Conservation (phyloP, 331 rosid species). For the Phaseolus coccineus region DNA sequence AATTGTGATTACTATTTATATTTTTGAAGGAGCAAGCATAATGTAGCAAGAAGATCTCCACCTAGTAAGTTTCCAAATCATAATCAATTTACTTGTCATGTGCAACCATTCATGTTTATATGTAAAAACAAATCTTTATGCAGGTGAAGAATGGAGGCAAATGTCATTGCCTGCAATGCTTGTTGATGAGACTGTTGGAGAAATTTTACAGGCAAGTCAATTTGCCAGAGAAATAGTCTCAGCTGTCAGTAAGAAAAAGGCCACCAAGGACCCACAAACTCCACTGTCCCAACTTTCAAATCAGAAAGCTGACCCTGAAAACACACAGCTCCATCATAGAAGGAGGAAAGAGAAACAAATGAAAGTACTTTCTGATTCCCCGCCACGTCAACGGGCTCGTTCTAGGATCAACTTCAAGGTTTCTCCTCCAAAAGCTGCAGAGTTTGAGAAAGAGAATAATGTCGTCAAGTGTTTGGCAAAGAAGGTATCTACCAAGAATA, state of each 20-base stretch:
- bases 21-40: constrained; percentile 58
- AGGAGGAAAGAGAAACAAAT: constrained; percentile 73
- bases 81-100: background rate
- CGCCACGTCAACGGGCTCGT: constrained; percentile 61
- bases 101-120: background rate
- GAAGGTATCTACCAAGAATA: constrained; percentile 63
- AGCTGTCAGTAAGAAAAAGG: constrained; percentile 46
- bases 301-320: constrained; percentile 50
- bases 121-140: background rate
- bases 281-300: constrained; percentile 55
- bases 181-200: constrained; percentile 72
- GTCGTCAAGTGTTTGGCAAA: constrained; percentile 51
- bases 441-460: constrained; percentile 53
- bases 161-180: constrained; percentile 86
- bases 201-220: constrained; percentile 71
- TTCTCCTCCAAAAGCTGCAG: constrained; percentile 65
- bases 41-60: constrained; percentile 62
- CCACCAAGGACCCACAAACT: constrained; percentile 66
- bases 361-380: constrained; percentile 46
- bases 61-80: constrained; percentile 59
- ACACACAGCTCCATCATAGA: constrained; percentile 60
- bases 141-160: constrained; percentile 68
- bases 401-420: constrained; percentile 75
- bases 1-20: background rate
- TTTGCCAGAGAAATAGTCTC: constrained; percentile 69